phyloP scores from a whole-genome alignment of 805 yeast species.

The Blastobotrys parvus region DNA sequence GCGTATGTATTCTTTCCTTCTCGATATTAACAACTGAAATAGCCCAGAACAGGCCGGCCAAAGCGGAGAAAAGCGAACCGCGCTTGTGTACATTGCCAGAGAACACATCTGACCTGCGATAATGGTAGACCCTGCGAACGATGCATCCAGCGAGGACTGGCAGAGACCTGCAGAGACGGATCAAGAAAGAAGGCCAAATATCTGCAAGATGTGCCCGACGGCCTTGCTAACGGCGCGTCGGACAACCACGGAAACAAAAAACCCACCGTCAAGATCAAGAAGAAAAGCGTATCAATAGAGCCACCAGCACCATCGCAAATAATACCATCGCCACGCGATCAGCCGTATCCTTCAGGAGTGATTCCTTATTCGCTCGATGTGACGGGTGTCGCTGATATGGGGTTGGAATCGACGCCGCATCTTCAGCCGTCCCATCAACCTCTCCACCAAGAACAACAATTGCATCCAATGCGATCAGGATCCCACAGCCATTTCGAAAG shows the following conservation, averaged over 20 bases:
- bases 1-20: constrained; percentile 10
- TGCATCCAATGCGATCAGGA: background rate
- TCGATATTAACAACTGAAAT: constrained; percentile 7
- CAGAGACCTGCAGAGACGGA: constrained; percentile 74
- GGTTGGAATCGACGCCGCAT: background rate
- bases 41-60: constrained; percentile 32
- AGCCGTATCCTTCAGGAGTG: background rate
- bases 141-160: constrained; percentile 63
- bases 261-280: background rate
- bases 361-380: background rate
- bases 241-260: background rate
- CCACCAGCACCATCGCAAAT: background rate
- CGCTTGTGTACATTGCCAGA: constrained; percentile 88
- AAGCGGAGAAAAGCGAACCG: constrained; percentile 62
- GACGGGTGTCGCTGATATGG: background rate
- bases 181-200: constrained; percentile 84
- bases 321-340: background rate
- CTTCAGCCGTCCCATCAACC: background rate
- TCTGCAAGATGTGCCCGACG: constrained; percentile 49
- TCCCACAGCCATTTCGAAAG: constrained; percentile 21
- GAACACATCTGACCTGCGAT: constrained; percentile 90
- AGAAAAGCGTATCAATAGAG: background rate
- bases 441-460: no score
- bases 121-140: constrained; percentile 70
- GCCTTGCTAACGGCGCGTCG: constrained; percentile 1